Base-by-base conservation (phyloP, 2,329 filamentous ascomycete genomes). In the Aspergillus sp. region DNA sequence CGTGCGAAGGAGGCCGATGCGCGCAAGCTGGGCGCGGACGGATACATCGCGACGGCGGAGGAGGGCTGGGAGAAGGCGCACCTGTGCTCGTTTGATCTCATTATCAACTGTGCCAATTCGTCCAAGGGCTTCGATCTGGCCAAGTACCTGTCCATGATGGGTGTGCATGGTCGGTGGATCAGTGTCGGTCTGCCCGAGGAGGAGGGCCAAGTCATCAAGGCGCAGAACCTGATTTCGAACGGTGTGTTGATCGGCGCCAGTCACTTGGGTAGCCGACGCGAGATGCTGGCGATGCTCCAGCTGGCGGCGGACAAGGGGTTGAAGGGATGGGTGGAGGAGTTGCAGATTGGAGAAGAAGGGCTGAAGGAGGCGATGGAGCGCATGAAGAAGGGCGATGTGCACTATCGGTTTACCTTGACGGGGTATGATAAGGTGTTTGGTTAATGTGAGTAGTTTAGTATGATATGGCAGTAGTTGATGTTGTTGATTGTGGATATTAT, bases 161-260 rank as follows among this genome's bases (percentile, higher is more conserved):
- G 93, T 73, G 85, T 93, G 52, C 88, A 91, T 74, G 89, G 87
- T 53, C 82, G 81, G 66, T 94, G 88, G 83, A 83, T 93, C 69
- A 88, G 82, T 64, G 88, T 93, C 49, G 89, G 89, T 40, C 79
- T 94, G 65, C 89, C 89, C 3, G 88, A 91, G 67, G 87, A 89
- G 56, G 84, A 86, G 42, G 83, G 89, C 10, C 83, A 89, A 52
- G 74, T 79, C 50, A 79, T 94, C 60, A 85, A 83, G 73, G 86
- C 88, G 47, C 87, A 91, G 77, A 83, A 84, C 66, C 87, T 95
- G 64, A 79, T 89, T 54, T 72, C 72, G 59, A 95, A 93, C 73
- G 90, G 90, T 38, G 71, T 82, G 69, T 79, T 88, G 63, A 86
- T 91, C 62, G 85, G 86, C 41, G 82, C 82, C 40, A 87, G 84